Base-by-base conservation (phyloP, 2,329 filamentous ascomycete genomes). In the Celoporthe dispersa region DNA sequence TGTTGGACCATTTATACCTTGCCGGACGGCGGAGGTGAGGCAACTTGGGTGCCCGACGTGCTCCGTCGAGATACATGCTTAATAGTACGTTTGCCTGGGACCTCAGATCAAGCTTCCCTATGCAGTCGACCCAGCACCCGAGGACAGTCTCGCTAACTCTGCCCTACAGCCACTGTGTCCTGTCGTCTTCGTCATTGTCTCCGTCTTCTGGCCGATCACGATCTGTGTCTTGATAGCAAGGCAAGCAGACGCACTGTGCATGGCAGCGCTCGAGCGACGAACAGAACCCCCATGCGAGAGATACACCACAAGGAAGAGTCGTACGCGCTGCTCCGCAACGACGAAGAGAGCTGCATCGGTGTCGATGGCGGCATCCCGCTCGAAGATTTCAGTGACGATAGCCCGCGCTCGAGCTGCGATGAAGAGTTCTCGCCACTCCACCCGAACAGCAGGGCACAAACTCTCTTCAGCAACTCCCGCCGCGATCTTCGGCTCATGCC, bases 201-300 rank as follows among this genome's bases (percentile, higher is more conserved):
- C 69, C 55, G 37, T 70, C 57, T 62, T 70, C 66, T 70, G 69
- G 69, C 69, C 69, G 19, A 57, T 68, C 12, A 48, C 64, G 11
- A 8, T 70, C 1, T 41, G 59, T 19, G 25, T 57, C 9, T 25
- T 48, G 16, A 9, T 62, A 51, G 39, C 59, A 25, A 19, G n/a
- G 44, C 2, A 28, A 11, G 16, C 62, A 19, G 55, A 19, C 5
- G 14, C 28, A 16, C 11, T 33, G 2, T 66, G 62, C 67, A 37
- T 57, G 14, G 19, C 5, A 4, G 16, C 16, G 1, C 33, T 62
- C 19, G 22, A 41, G 33, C 66, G 37, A 14, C 25, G n/a, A 3
- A 11, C 22, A 12, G 19, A 28, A 22, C 31, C 37, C 12, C 39
- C 3, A 55, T 61, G 44, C 28, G 41, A 8, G 22, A 63, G n/a